These are phyloP conservation scores for Ascochyta fabae DNA, from an alignment of 2,329 filamentous ascomycete species.

Conservation along the genomic window DNA sequence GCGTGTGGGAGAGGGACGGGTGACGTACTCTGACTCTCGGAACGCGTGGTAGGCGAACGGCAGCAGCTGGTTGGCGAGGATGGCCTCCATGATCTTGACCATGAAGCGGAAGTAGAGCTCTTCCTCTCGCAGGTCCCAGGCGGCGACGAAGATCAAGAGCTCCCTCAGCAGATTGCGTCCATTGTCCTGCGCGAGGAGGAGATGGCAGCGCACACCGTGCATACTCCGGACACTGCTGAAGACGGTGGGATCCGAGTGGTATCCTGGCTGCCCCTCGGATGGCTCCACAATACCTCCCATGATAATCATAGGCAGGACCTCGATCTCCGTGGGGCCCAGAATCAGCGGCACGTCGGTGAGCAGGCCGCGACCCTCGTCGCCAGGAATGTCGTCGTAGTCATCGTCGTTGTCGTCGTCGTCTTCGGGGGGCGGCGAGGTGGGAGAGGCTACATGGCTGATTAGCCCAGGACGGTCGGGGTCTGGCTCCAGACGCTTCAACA, in stretches of 20 bases:
- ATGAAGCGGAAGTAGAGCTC: conserved; percentile 97
- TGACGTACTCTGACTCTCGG: conserved; percentile 63
- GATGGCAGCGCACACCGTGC: conserved; percentile 87
- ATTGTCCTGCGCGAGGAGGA: conserved; percentile 87
- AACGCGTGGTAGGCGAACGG: conserved; percentile 93
- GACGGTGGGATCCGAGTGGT: conserved; percentile 56
- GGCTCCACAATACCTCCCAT: conserved; percentile 91
- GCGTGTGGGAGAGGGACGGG: background rate
- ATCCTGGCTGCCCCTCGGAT: conserved; percentile 70
- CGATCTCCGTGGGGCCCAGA: conserved; percentile 91
- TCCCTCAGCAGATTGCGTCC: conserved; percentile 89
- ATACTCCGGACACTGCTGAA: conserved; percentile 72
- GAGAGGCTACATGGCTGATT: conserved; percentile 49
- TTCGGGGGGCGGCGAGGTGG: conserved; percentile 53
- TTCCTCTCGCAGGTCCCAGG: conserved; percentile 93
- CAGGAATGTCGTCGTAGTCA: conserved; percentile 74
- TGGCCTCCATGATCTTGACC: conserved; percentile 91
- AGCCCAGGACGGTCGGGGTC: conserved; percentile 51
- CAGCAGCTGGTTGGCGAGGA: conserved; percentile 86
- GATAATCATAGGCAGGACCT: conserved; percentile 95
- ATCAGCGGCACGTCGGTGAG: conserved; percentile 95
- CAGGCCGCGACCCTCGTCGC: conserved; percentile 78
- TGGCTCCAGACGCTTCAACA: conserved; percentile 58
- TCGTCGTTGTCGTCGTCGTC: conserved; percentile 73
- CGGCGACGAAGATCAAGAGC: conserved; percentile 92